A percentile compares a stretch with the other conserved stretches of the same genome.
Conservation (phyloP, 202 grass and related monocot genomes). For the Schoenoplectus tabernaemontani region DNA sequence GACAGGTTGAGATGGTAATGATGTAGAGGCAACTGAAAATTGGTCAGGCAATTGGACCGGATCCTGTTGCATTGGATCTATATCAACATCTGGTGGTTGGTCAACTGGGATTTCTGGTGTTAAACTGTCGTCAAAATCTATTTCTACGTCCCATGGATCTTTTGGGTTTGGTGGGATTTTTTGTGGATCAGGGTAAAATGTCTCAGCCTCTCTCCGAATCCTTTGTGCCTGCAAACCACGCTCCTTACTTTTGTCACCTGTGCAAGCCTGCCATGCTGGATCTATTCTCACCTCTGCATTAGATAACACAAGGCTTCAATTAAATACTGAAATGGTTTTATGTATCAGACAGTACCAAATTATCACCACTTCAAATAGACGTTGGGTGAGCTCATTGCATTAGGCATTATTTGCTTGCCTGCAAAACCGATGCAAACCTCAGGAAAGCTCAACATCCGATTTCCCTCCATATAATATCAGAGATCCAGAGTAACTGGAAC, state of each 20-base stretch:
- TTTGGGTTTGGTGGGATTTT: constrained; percentile 70
- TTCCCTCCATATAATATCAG: background rate
- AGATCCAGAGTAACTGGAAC: background rate
- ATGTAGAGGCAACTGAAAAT: constrained; percentile 25
- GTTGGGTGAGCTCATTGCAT: background rate
- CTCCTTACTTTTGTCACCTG: constrained; percentile 82
- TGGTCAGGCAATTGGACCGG: background rate
- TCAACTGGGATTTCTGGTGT: constrained; percentile 82
- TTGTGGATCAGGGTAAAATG: constrained; percentile 42
- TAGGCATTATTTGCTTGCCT: background rate
- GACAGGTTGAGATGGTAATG: constrained; percentile 28
- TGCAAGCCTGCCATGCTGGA: constrained; percentile 52
- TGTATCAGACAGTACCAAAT: background rate
- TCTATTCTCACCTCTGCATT: constrained; percentile 60
- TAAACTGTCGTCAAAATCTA: constrained; percentile 89
- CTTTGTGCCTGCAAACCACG: constrained; percentile 66
- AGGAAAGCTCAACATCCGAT: background rate
- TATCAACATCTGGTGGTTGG: constrained; percentile 51
- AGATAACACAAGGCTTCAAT: constrained; percentile 37
- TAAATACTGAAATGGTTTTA: constrained; percentile 16
- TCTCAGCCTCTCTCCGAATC: constrained; percentile 73
- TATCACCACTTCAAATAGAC: background rate
- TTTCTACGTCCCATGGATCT: constrained; percentile 86
- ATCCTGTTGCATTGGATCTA: constrained; percentile 39
- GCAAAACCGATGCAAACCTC: background rate